Evolutionary conservation across 2,329 filamentous ascomycete species (phyloP).

Genomic region (Rutstroemia sydowiana): DNA sequence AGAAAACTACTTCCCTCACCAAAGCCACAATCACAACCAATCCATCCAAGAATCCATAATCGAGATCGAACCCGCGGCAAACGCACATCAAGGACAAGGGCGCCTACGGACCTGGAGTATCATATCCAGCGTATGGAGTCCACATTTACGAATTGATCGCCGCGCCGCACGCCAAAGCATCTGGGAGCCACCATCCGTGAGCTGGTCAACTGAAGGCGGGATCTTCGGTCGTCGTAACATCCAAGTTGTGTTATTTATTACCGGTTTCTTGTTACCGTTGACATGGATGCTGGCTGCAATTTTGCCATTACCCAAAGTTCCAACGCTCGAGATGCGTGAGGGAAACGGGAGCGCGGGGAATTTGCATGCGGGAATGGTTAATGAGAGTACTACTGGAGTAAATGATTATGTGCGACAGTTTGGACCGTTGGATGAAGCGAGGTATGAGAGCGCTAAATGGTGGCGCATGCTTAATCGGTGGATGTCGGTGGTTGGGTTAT

Average conservation of each 20-base stretch:
- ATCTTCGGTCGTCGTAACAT: slow-evolving; percentile 60
- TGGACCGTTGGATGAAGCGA: slow-evolving; percentile 27
- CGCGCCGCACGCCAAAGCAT: slow-evolving; percentile 50
- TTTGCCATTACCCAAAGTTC: slow-evolving; percentile 59
- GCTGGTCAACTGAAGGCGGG: slow-evolving; percentile 54
- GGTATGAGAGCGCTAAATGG: slow-evolving; percentile 51
- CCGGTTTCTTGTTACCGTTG: slow-evolving; percentile 72
- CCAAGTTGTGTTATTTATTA: slow-evolving; percentile 66
- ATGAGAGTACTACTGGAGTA: slow-evolving; percentile 16
- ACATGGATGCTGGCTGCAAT: slow-evolving; percentile 77
- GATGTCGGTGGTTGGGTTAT: slow-evolving; percentile 50
- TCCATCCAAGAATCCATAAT: slow-evolving; percentile 32
- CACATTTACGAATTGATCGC: slow-evolving; percentile 60
- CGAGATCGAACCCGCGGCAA: slow-evolving; percentile 36
- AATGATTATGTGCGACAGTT: slow-evolving; percentile 25
- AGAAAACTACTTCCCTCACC: slow-evolving; percentile 29
- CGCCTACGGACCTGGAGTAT: slow-evolving; percentile 37
- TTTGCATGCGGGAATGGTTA: not conserved
- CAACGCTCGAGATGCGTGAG: slow-evolving; percentile 46
- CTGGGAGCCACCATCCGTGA: slow-evolving; percentile 68
- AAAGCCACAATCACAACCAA: slow-evolving; percentile 25
- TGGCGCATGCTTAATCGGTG: slow-evolving; percentile 56
- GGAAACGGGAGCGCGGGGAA: slow-evolving; percentile 30
- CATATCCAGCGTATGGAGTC: slow-evolving; percentile 64
- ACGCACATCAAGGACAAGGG: slow-evolving; percentile 12